Percentiles rank a stretch among this genome's conserved stretches.
phyloP scores from a whole-genome alignment of 768 basidiomycete genomes.

The Mycena albidolilacea region DNA sequence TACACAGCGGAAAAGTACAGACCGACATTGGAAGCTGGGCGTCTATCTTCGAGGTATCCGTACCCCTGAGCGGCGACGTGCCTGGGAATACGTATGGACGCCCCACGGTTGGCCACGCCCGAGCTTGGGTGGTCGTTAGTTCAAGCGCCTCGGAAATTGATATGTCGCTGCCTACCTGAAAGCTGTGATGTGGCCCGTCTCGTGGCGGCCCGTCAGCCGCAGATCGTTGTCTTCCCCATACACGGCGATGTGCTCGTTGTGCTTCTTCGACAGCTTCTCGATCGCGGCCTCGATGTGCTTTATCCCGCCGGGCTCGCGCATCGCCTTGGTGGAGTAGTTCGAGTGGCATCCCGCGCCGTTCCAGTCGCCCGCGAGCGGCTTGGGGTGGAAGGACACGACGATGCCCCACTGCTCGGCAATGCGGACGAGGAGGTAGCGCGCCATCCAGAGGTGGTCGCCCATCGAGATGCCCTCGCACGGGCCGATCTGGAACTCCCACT shows the following conservation, averaged over 20 bases:
- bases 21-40: slow-evolving; percentile 99
- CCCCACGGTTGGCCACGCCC: slow-evolving; percentile 98
- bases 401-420: slow-evolving; percentile 98
- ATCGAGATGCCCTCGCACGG: slow-evolving; percentile 98
- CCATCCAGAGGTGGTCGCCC: slow-evolving; percentile 99
- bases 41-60: slow-evolving; percentile 96
- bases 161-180: slow-evolving; percentile 62
- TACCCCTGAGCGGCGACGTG: slow-evolving; percentile 94
- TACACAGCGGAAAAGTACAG: slow-evolving; percentile 43
- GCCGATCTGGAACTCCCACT: slow-evolving; percentile 99
- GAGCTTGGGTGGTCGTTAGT: slow-evolving; percentile 55
- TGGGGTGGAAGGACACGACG: slow-evolving; percentile 99
- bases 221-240: slow-evolving; percentile 99
- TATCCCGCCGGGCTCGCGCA: slow-evolving; percentile 96
- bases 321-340: slow-evolving; percentile 96
- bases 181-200: slow-evolving; percentile 93
- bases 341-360: slow-evolving; percentile 99
- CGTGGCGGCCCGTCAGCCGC: slow-evolving; percentile 95
- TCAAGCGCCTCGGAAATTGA: too few species aligned
- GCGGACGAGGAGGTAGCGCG: slow-evolving; percentile 95
- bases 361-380: slow-evolving; percentile 97
- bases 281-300: slow-evolving; percentile 94
- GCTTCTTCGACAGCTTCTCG: slow-evolving; percentile 91
- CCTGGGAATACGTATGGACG: slow-evolving; percentile 95
- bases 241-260: slow-evolving; percentile 96